Evolutionary conservation across 306 rosid genomes (phyloP).

Genomic region (Citrullus amarus): DNA sequence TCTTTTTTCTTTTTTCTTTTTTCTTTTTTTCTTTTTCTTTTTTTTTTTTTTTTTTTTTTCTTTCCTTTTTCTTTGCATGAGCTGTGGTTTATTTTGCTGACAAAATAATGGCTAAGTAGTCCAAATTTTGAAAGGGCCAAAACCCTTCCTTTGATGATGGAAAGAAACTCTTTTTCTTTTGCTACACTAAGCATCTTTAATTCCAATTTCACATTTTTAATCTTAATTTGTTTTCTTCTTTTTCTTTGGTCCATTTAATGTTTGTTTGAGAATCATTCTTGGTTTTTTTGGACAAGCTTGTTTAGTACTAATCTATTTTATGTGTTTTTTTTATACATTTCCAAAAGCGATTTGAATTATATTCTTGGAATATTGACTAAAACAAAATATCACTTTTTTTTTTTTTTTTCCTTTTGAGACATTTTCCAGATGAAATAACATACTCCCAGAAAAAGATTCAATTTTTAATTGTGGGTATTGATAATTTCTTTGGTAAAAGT

Average conservation of each 20-base stretch:
- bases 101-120: neutral
- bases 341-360: neutral
- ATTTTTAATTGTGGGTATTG: neutral
- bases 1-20: neutral
- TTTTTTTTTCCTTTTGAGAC: neutral
- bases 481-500: neutral
- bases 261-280: neutral
- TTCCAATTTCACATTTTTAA: neutral
- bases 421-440: neutral
- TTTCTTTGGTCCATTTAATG: neutral
- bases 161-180: neutral
- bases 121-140: neutral
- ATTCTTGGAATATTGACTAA: neutral
- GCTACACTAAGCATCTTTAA: neutral
- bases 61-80: neutral
- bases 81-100: constrained; percentile 6
- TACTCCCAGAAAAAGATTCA: neutral
- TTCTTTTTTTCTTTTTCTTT: neutral
- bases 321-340: neutral
- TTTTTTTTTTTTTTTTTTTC: neutral
- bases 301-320: neutral
- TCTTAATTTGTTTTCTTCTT: neutral
- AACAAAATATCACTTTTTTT: neutral
- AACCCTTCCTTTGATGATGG: neutral
- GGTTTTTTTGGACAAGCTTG: neutral